These are phyloP conservation scores for Posidonia australis DNA, from an alignment of 106 monocot genomes.

Conservation along the genomic window DNA sequence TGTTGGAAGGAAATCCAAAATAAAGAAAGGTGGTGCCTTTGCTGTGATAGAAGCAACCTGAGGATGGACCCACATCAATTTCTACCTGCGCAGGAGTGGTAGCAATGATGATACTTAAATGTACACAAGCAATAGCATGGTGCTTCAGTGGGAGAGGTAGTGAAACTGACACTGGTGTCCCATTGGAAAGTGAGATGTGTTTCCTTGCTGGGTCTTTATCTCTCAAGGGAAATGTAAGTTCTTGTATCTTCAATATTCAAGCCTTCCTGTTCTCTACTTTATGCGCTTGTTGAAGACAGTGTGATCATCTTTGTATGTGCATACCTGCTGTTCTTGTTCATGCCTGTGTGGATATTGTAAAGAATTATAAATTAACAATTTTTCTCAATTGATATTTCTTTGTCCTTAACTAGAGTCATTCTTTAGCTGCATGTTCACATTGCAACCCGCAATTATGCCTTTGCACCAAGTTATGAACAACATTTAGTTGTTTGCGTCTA, in stretches of 20 bases:
- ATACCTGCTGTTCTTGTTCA: background rate
- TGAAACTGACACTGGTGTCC: no score
- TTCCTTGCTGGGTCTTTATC: background rate
- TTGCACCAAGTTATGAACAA: no score
- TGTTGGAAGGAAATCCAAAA: background rate
- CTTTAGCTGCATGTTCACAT: no score
- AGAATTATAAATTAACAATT: no score
- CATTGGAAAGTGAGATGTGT: no score
- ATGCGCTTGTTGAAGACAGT: no score
- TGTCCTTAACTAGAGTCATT: no score
- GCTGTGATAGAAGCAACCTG: conserved; percentile 1
- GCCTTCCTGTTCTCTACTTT: background rate
- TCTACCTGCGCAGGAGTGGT: background rate
- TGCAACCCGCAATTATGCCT: no score
- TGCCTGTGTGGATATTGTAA: background rate
- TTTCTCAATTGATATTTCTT: no score
- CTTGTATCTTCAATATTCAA: background rate
- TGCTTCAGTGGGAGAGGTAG: background rate
- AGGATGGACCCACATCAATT: background rate
- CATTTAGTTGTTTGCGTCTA: no score
- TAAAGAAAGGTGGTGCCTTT: background rate
- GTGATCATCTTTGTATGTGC: background rate
- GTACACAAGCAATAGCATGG: no score
- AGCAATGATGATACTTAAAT: no score
- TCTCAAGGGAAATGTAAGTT: background rate